Percentiles rank a stretch among this genome's conserved stretches.
Evolutionary conservation across 2,329 filamentous ascomycete species (phyloP).

Genomic region (Magnaporthiopsis poae): DNA sequence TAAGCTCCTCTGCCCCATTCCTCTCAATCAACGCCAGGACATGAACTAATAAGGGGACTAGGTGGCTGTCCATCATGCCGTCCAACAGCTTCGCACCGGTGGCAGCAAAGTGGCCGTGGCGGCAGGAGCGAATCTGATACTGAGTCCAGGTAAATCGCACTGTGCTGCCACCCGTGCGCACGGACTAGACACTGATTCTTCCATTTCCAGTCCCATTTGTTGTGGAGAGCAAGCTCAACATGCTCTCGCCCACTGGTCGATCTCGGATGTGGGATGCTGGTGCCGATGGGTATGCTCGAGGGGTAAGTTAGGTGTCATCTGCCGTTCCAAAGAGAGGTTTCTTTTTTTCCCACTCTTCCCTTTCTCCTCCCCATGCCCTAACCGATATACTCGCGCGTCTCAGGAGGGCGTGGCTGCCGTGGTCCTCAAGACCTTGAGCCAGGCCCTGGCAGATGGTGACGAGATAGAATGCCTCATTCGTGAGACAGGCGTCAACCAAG

Average conservation of each 20-base stretch:
- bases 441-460: constrained; percentile 36
- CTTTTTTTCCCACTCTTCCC: too few relatives aligned
- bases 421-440: constrained; percentile 34
- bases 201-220: constrained; percentile 11
- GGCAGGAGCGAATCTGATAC: not conserved
- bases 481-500: constrained; percentile 32
- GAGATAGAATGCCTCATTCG: constrained; percentile 31
- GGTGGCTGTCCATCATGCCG: too few relatives aligned
- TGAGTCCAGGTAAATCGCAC: not conserved
- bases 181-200: not conserved
- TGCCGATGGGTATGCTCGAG: constrained; percentile 42
- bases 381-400: too few relatives aligned
- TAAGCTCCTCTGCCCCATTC: too few relatives aligned
- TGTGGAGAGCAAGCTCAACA: constrained; percentile 26
- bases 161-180: not conserved
- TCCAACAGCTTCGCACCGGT: too few relatives aligned
- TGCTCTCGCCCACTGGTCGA: constrained; percentile 27
- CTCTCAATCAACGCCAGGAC: too few relatives aligned
- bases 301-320: constrained; percentile 12
- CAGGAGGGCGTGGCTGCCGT: constrained; percentile 36
- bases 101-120: not conserved
- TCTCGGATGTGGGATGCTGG: constrained; percentile 33
- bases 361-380: too few relatives aligned
- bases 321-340: too few relatives aligned
- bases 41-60: too few relatives aligned